phyloP scores from a whole-genome alignment of 176 grass and related monocot species.

The Oryza brachyantha region DNA sequence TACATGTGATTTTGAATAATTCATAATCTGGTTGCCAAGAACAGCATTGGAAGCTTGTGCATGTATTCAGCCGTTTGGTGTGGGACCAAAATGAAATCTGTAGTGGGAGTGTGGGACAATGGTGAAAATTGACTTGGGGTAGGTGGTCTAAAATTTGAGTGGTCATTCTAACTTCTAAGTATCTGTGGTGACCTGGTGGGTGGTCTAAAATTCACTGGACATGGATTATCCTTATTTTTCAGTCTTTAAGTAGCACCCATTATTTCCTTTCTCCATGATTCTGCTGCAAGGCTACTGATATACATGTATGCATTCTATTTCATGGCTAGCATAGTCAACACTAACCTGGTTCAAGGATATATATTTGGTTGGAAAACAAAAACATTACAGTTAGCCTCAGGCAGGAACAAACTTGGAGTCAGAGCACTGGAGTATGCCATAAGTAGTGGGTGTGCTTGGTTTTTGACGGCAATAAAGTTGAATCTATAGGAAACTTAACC shows the following conservation, averaged over 20 bases:
- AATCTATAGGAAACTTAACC: constrained; percentile 8
- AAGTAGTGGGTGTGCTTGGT: neutral
- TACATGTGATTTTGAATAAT: constrained; percentile 10
- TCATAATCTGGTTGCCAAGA: constrained; percentile 1
- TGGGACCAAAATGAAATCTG: constrained; percentile 12
- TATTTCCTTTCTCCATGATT: neutral
- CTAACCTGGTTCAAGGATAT: neutral
- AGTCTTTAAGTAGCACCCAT: neutral
- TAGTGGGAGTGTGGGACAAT: neutral
- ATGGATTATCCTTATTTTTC: neutral
- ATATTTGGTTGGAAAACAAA: neutral
- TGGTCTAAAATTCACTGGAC: neutral
- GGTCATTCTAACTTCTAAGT: neutral
- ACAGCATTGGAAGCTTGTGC: constrained; percentile 18
- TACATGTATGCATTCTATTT: neutral
- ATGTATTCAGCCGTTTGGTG: constrained; percentile 1
- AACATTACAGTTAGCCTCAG: neutral
- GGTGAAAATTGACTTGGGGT: neutral
- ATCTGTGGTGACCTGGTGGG: neutral
- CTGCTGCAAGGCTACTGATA: neutral
- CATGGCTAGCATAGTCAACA: neutral
- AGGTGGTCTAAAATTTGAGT: constrained; percentile 7
- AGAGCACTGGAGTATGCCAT: neutral
- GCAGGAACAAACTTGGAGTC: neutral
- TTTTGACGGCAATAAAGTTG: constrained; percentile 8